Evolutionary conservation across 345 rosid genomes (phyloP).

Genomic region (Syzygium oleosum): DNA sequence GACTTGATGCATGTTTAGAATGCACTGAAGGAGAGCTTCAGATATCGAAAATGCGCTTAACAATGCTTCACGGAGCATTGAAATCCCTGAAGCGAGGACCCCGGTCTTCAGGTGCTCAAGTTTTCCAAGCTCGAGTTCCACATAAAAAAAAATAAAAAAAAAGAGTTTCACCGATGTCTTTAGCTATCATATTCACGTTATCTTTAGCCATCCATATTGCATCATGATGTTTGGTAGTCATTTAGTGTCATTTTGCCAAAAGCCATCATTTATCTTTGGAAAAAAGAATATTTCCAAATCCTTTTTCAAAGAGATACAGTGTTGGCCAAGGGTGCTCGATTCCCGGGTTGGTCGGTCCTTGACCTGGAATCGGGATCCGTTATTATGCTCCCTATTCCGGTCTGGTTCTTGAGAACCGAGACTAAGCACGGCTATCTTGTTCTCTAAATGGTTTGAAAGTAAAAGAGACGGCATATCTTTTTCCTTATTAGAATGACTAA

Average conservation of each 20-base stretch:
- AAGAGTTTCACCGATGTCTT: too few species aligned
- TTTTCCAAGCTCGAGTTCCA: too few species aligned
- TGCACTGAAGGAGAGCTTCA: too few species aligned
- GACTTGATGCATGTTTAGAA: too few species aligned
- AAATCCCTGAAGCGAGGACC: background rate
- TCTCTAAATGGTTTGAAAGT: too few species aligned
- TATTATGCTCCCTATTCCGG: background rate
- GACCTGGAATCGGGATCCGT: rapidly evolving
- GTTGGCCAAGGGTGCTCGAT: rapidly evolving
- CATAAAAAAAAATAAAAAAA: rapidly evolving
- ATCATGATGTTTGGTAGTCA: background rate
- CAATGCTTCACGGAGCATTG: too few species aligned
- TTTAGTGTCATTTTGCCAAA: background rate
- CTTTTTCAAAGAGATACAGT: too few species aligned
- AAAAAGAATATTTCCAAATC: background rate
- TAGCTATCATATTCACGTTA: background rate
- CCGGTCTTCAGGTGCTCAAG: background rate
- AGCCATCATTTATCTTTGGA: background rate
- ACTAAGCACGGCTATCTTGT: too few species aligned
- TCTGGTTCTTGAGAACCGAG: too few species aligned
- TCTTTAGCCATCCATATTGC: background rate
- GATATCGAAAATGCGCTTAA: too few species aligned
- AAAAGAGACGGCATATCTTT: too few species aligned
- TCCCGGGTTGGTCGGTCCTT: rapidly evolving
- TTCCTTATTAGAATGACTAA: too few species aligned